Evolutionary conservation across 179 eudicot species (phyloP), one percentile per base, ranked within the genome.

Genomic region (Sideroxylon spinosum): DNA sequence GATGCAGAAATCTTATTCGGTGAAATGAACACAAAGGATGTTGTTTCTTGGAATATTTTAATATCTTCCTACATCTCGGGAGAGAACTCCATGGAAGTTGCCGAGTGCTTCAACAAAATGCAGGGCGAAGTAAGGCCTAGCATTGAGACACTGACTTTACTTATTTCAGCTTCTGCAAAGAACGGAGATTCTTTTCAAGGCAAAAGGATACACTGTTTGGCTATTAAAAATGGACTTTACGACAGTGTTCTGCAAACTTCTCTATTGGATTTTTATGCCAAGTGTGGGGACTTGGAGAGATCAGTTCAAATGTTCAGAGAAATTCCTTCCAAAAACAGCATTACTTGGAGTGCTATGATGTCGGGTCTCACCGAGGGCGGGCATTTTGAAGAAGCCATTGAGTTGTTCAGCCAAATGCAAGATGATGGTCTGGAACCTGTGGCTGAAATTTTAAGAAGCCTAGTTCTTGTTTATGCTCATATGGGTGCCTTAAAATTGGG

Each of bases 21-120:
- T 23, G 90, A 88, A 78, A 76, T 68, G 67, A 76, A 52, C 20
- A 63, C 61, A 16, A 69, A 23, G 63, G 92, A 91, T 84, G 83
- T 80, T 70, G 90, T 89, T 66, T 46, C 91, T 8, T 91, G 88
- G 91, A 91, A 88, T 77, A 86, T 85, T 29, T 76, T 88, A 85
- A 80, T 89, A 73, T 82, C 87, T 12, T 84, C 73, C 12, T 83
- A 87, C 79, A 46, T 71, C 25, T 76, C 85, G 19, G 28, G 20
- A 13, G 84, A 83, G 44, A 75, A 79, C 53, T 17, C 37, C 13
- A 16, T 52, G 50, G 74, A 52, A 48, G 75, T 81, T 62, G 71
- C 65, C 2, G 61, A 72, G 67, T 78, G 20, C 60, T 87, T 89
- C 68, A 56, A 37, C 20, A 76, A 82, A 71, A 87, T 90, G 92